A percentile compares a stretch with the other conserved stretches of the same genome.
phyloP scores from a whole-genome alignment of 805 yeast species.

The Phaffomyces thermotolerans region DNA sequence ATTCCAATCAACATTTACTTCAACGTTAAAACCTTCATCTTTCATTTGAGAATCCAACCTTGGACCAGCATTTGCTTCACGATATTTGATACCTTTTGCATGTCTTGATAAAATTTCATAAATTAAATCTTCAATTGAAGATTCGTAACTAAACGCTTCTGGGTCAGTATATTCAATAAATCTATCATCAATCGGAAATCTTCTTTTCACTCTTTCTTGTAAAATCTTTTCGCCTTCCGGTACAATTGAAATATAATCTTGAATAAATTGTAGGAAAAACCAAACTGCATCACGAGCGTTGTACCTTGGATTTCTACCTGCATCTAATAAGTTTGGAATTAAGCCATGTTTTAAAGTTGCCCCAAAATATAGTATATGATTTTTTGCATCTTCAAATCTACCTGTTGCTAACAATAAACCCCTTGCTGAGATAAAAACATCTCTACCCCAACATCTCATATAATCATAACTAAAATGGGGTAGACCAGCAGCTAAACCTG shows the following conservation, averaged over 20 bases:
- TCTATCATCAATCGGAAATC: conserved; percentile 86
- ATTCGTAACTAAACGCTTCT: conserved; percentile 65
- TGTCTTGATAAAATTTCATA: conserved; percentile 83
- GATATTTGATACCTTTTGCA: conserved; percentile 76
- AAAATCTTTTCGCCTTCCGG: conserved; percentile 66
- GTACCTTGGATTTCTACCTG: conserved; percentile 89
- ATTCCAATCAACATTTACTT: conserved; percentile 75
- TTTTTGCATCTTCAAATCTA: conserved; percentile 69
- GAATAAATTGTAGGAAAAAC: conserved; percentile 87
- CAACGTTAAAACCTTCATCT: conserved; percentile 86
- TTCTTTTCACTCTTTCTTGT: conserved; percentile 64
- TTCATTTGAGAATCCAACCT: conserved; percentile 86
- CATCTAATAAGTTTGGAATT: conserved; percentile 87
- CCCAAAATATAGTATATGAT: conserved; percentile 82
- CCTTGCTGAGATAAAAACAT: conserved; percentile 79
- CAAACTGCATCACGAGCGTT: conserved; percentile 97
- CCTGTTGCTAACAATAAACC: conserved; percentile 78
- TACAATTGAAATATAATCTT: conserved; percentile 63
- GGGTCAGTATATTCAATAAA: conserved; percentile 64
- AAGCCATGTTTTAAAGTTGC: conserved; percentile 90
- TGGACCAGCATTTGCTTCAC: conserved; percentile 95
- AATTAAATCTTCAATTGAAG: conserved; percentile 67
- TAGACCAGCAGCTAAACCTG: conserved; percentile 90
- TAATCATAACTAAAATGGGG: conserved; percentile 89
- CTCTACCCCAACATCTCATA: conserved; percentile 99